These are phyloP conservation scores for Aphanoascus verrucosus DNA, from an alignment of 2,329 filamentous ascomycete genomes.

Conservation along the genomic window DNA sequence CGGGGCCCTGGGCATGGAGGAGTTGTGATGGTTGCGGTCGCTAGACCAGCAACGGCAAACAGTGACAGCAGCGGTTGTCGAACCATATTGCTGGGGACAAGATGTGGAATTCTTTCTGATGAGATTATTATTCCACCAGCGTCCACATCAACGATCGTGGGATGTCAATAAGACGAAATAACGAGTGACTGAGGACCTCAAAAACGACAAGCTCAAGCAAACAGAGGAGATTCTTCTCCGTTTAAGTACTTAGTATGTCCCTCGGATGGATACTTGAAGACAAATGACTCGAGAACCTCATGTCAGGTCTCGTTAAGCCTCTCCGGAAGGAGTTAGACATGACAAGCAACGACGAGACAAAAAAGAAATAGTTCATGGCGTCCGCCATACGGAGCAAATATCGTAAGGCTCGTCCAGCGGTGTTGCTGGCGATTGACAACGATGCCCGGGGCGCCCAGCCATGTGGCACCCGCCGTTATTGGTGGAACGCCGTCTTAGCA, in stretches of 20 bases:
- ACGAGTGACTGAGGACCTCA: background rate
- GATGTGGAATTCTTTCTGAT: background rate
- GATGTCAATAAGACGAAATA: background rate
- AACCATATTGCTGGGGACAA: background rate
- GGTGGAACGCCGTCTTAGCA: background rate
- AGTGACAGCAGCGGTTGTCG: background rate
- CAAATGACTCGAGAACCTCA: background rate
- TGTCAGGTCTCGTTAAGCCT: slow-evolving; percentile 2
- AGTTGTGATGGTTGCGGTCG: background rate
- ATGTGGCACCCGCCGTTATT: background rate
- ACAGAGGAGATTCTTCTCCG: no score
- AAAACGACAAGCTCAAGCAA: background rate
- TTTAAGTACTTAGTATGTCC: background rate
- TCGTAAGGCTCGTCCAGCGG: no score
- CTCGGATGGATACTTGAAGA: background rate
- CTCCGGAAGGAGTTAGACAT: slow-evolving; percentile 1
- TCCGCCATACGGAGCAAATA: no score
- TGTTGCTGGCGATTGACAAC: no score
- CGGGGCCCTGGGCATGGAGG: background rate
- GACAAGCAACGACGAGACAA: background rate
- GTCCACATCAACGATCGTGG: background rate
- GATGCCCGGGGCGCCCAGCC: background rate
- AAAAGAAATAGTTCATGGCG: background rate
- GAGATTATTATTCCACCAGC: background rate
- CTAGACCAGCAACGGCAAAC: background rate